phyloP scores from a whole-genome alignment of 805 yeast species.

The Candida easanensis region DNA sequence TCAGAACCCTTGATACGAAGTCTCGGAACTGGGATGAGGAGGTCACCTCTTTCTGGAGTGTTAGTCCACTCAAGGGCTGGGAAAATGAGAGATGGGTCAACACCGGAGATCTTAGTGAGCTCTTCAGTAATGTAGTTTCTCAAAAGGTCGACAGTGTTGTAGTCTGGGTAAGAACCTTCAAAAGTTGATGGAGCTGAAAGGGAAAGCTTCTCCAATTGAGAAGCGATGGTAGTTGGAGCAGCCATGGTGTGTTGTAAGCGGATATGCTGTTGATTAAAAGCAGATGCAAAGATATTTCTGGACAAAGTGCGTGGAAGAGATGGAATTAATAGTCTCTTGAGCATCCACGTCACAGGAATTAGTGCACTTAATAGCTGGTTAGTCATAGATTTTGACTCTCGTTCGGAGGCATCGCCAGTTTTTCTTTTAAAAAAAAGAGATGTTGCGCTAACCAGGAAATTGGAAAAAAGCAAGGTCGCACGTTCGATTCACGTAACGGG shows the following conservation, averaged over 20 bases:
- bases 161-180: constrained; percentile 68
- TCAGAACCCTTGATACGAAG: constrained; percentile 80
- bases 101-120: constrained; percentile 69
- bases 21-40: constrained; percentile 89
- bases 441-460: not conserved
- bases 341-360: constrained; percentile 16
- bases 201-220: constrained; percentile 33
- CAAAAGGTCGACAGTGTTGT: constrained; percentile 81
- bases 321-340: constrained; percentile 12
- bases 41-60: constrained; percentile 87
- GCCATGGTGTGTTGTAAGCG: constrained; percentile 18
- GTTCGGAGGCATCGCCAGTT: not conserved
- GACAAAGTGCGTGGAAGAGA: not conserved
- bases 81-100: constrained; percentile 64
- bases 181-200: constrained; percentile 40
- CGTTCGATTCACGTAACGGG: not conserved
- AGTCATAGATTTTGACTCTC: too few species aligned
- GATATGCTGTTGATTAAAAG: not conserved
- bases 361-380: not conserved
- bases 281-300: not conserved
- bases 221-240: constrained; percentile 29
- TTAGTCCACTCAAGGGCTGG: constrained; percentile 87
- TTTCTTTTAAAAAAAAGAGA: not conserved
- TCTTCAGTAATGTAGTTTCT: constrained; percentile 87
- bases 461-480: too few species aligned